Percentiles rank a stretch among this genome's conserved stretches.
phyloP scores from a whole-genome alignment of 139 green algal species.

The Edaphochlamys debaryana region DNA sequence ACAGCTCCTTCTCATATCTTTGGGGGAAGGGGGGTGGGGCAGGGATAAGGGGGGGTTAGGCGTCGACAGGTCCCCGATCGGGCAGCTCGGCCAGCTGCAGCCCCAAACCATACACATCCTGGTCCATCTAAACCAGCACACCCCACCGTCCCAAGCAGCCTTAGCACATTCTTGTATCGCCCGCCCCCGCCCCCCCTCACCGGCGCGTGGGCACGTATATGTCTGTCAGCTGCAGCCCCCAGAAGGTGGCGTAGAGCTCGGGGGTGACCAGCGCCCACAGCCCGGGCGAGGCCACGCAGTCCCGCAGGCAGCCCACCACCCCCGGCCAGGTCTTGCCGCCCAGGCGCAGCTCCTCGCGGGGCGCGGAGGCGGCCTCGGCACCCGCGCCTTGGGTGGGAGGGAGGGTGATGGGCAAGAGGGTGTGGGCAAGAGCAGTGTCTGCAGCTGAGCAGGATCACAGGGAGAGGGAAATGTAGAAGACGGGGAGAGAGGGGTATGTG shows the following conservation, averaged over 20 bases:
- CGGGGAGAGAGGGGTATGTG: too few relatives aligned
- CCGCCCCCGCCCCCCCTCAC: slow-evolving; percentile 14
- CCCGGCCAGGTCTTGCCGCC: slow-evolving; percentile 31
- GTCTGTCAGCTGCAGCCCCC: slow-evolving; percentile 76
- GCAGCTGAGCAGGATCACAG: too few relatives aligned
- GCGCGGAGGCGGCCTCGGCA: not conserved
- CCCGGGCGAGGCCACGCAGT: slow-evolving; percentile 11
- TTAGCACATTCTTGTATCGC: not conserved
- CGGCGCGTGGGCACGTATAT: slow-evolving; percentile 66
- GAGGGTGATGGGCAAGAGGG: too few relatives aligned
- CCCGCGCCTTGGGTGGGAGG: too few relatives aligned
- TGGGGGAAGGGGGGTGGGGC: not conserved
- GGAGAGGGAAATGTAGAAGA: too few relatives aligned
- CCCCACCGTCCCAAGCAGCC: not conserved
- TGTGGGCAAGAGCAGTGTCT: too few relatives aligned
- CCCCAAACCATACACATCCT: too few relatives aligned
- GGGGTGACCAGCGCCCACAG: slow-evolving; percentile 55
- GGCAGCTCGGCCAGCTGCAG: too few relatives aligned
- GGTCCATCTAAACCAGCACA: too few relatives aligned
- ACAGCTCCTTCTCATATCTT: slow-evolving; percentile 41
- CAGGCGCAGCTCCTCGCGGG: slow-evolving; percentile 38
- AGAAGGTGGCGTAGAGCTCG: slow-evolving; percentile 82
- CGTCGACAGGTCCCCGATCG: too few relatives aligned
- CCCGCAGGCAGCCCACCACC: slow-evolving; percentile 33
- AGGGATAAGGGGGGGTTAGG: not conserved